Evolutionary conservation across 768 basidiomycete species (phyloP), one percentile per base, ranked within the genome.

Genomic region (Terana coerulea): DNA sequence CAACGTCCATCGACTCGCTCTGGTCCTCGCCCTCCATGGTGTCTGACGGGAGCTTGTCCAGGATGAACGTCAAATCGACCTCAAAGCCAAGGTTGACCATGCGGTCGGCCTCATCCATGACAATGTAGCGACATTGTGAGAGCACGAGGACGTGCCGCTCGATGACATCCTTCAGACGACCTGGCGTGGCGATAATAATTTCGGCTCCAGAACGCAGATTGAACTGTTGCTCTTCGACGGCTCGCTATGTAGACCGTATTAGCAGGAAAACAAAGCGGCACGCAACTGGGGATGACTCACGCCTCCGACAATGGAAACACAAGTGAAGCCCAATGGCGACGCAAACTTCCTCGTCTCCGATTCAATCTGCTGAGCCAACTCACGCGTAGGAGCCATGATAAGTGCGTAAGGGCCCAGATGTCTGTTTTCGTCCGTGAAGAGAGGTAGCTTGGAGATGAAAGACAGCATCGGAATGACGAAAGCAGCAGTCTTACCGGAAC

Each of bases 61-160:
- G 72, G 61, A 99, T 98, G 67, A 91, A 97, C 22, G 88, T 92
- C 40, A 99, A 72, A 66, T 97, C 95, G 14, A 79, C 81, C 68
- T 99, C 97, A 66, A 99, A 99, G 14, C 97, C 97, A 26, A 98
- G 83, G 63, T 95, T 86, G 55, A 99, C 95, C 97, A 99, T 98
- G 46, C 97, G 83, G 68, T 99, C 97, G 14, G 97, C 97, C 75
- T 99, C 97, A 67, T 99, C 97, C 97, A 99, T 97, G 59, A 99
- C 95, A 53, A 99, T 86, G 64, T 99, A 98, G 2, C 92, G 91
- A 68, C 97, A 98, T 68, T 99, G 97, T 6, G 90, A 88, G 37
- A 99, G 79, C 17, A 99, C 97, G 36, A 99, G 77, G 40, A 98
- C 92, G 67, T 89, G 91, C 19, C 94, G 84, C 71, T 99, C 95